These are phyloP conservation scores for Saxophila tyrrhenica DNA, from an alignment of 495 filamentous ascomycete genomes.

Conservation along the genomic window DNA sequence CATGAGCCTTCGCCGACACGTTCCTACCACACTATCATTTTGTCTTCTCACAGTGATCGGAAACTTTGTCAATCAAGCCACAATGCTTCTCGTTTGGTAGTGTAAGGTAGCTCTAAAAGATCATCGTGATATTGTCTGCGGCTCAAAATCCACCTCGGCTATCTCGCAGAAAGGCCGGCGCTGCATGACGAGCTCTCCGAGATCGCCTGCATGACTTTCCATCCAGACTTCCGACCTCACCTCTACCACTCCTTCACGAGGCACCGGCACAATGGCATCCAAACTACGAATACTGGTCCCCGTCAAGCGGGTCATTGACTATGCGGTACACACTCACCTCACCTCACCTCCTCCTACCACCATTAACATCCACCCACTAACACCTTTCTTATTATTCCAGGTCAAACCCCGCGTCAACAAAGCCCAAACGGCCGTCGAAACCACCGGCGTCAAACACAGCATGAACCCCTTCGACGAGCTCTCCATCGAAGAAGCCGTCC, in stretches of 20 bases:
- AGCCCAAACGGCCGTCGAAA: conserved; percentile 85
- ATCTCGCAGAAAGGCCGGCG: not conserved
- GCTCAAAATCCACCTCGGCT: not conserved
- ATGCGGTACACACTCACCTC: conserved; percentile 57
- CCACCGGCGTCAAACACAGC: conserved; percentile 81
- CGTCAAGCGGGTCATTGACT: conserved; percentile 97
- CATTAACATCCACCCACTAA: not conserved
- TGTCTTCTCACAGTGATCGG: too few relatives aligned
- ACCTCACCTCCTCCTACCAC: too few relatives aligned
- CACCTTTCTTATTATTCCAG: conserved; percentile 35
- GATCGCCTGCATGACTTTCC: not conserved
- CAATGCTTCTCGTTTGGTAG: too few relatives aligned
- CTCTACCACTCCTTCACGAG: too few relatives aligned
- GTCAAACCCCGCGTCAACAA: conserved; percentile 98
- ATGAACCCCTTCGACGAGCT: conserved; percentile 99
- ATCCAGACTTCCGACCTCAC: not conserved
- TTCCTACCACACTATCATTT: not conserved
- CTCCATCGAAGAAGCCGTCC: conserved; percentile 88
- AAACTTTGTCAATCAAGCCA: too few relatives aligned
- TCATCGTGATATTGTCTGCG: too few relatives aligned
- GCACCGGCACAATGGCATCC: too few relatives aligned
- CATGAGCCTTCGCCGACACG: too few relatives aligned
- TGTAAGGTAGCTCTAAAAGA: too few relatives aligned
- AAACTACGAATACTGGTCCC: conserved; percentile 86
- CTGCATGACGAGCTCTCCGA: not conserved